Percentiles rank a stretch among this genome's conserved stretches.
Evolutionary conservation across 2,329 filamentous ascomycete species (phyloP).

Genomic region (Epicoccum nigrum): DNA sequence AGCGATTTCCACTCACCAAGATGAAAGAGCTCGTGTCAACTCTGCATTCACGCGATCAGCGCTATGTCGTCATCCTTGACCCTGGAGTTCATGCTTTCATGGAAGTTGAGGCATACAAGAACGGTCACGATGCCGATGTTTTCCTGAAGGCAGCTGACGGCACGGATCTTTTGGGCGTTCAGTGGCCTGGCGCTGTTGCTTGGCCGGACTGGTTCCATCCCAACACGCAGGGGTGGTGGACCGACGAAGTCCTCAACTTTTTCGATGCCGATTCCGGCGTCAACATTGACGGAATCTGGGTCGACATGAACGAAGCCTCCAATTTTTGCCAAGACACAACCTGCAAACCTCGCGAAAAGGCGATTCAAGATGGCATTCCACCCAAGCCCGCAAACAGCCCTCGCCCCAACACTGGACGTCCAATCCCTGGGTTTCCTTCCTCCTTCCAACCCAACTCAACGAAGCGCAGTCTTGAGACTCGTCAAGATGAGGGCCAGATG

Average conservation of each 20-base stretch:
- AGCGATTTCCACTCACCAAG: slow-evolving; percentile 65
- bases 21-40: slow-evolving; percentile 70
- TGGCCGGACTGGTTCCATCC: slow-evolving; percentile 80
- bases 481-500: slow-evolving; percentile 49
- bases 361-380: slow-evolving; percentile 56
- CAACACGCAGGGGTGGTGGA: slow-evolving; percentile 71
- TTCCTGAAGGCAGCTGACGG: slow-evolving; percentile 64
- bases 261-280: slow-evolving; percentile 69
- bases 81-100: slow-evolving; percentile 60
- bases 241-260: slow-evolving; percentile 68
- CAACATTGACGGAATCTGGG: slow-evolving; percentile 76
- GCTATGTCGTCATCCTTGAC: slow-evolving; percentile 81
- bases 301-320: slow-evolving; percentile 52
- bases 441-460: slow-evolving; percentile 65
- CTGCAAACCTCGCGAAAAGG: slow-evolving; percentile 47
- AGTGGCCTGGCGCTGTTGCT: slow-evolving; percentile 76
- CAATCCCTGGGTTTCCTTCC: slow-evolving; percentile 71
- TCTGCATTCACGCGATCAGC: slow-evolving; percentile 70
- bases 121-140: slow-evolving; percentile 63
- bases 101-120: slow-evolving; percentile 62
- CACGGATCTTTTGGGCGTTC: slow-evolving; percentile 65
- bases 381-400: slow-evolving; percentile 62
- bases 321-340: slow-evolving; percentile 55
- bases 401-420: slow-evolving; percentile 63
- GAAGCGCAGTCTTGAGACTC: slow-evolving; percentile 20